A percentile compares a stretch with the other conserved stretches of the same genome.
Evolutionary conservation across 345 rosid species (phyloP).

Genomic region (Salix purpurea): DNA sequence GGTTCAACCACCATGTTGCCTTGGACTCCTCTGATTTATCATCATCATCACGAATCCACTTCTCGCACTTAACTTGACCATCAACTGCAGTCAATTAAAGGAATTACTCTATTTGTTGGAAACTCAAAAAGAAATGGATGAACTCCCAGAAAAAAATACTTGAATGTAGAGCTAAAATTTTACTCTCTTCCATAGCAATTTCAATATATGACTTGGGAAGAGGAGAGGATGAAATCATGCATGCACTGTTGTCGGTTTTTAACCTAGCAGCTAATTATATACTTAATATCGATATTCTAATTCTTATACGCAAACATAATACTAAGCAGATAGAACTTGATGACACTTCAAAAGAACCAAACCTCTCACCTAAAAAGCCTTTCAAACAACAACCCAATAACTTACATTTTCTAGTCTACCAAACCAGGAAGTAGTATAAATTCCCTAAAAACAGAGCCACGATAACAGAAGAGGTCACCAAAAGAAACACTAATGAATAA

Average conservation of each 20-base stretch:
- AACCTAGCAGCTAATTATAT: not conserved
- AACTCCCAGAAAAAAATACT: not conserved
- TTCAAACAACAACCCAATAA: not conserved
- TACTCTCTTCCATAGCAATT: not conserved
- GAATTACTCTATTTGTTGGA: conserved; percentile 10
- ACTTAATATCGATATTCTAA: not conserved
- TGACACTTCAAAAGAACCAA: not conserved
- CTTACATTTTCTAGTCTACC: not conserved
- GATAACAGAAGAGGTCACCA: not conserved
- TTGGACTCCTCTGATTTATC: conserved; percentile 56
- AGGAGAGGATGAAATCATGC: not conserved
- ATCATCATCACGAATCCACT: conserved; percentile 86
- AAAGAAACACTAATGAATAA: not conserved
- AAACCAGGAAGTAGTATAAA: not conserved
- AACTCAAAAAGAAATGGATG: not conserved
- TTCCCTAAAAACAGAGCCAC: not conserved
- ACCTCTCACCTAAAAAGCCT: not conserved
- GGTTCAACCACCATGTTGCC: conserved; percentile 84
- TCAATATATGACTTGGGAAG: not conserved
- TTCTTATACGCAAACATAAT: not conserved
- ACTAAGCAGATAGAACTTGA: not conserved
- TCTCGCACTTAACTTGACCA: conserved; percentile 82
- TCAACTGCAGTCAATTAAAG: conserved; percentile 60
- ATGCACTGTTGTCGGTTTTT: not conserved
- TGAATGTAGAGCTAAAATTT: not conserved